These are phyloP conservation scores for Tripterygium wilfordii DNA, from an alignment of 177 flowering plant genomes.

Conservation along the genomic window DNA sequence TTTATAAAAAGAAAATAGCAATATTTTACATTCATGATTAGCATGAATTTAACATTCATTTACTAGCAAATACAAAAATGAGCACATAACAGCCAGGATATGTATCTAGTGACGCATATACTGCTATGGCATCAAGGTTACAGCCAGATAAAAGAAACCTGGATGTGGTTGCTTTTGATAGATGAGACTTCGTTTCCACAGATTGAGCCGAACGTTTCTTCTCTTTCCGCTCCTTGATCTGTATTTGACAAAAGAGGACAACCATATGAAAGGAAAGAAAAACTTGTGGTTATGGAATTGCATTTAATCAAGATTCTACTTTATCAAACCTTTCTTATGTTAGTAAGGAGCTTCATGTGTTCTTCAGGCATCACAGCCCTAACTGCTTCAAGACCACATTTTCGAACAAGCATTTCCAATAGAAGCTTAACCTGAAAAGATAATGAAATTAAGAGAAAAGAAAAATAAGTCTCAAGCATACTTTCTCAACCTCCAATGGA, in stretches of 20 bases:
- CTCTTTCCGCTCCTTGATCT: constrained; percentile 82
- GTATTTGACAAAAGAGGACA: constrained; percentile 5
- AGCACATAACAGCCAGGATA: too few species aligned
- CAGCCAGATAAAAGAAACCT: constrained; percentile 52
- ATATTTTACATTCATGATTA: too few species aligned
- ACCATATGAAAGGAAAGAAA: constrained; percentile 1
- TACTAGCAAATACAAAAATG: too few species aligned
- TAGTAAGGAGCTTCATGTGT: constrained; percentile 92
- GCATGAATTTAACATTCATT: too few species aligned
- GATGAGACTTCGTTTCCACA: constrained; percentile 50
- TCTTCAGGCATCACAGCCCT: constrained; percentile 96
- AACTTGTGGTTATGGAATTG: background rate
- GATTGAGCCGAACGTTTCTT: constrained; percentile 44
- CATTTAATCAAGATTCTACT: too few species aligned
- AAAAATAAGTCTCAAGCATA: too few species aligned
- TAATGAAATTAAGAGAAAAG: background rate
- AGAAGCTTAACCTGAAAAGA: constrained; percentile 69
- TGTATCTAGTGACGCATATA: too few species aligned
- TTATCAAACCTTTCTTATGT: constrained; percentile 75
- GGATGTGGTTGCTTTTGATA: constrained; percentile 81
- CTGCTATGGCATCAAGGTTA: too few species aligned
- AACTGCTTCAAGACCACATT: constrained; percentile 95
- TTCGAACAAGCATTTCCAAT: constrained; percentile 86
- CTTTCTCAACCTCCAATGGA: too few species aligned
- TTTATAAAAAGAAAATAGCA: too few species aligned